Evolutionary conservation across 345 rosid species (phyloP).

Genomic region (Cardamine resedifolia): DNA sequence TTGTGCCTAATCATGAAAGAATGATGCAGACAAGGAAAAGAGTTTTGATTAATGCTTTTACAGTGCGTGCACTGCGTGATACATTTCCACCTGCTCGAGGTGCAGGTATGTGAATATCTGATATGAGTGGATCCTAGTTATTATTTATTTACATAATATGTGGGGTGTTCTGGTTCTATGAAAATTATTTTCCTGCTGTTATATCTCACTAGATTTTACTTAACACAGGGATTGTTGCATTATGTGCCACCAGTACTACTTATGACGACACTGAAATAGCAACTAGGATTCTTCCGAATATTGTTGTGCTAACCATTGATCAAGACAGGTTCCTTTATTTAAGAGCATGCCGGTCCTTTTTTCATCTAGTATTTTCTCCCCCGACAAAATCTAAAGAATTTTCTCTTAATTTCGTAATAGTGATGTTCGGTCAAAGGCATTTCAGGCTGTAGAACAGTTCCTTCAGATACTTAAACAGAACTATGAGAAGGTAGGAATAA

Average conservation of each 20-base stretch:
- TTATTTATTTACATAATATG: constrained; percentile 2
- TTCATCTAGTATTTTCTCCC: neutral
- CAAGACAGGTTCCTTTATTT: constrained; percentile 70
- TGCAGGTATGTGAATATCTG: constrained; percentile 65
- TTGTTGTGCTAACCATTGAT: constrained; percentile 88
- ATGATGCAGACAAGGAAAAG: constrained; percentile 83
- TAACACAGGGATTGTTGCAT: constrained; percentile 84
- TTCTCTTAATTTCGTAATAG: constrained; percentile 48
- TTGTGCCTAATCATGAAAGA: constrained; percentile 28
- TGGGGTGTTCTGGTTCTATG: constrained; percentile 12
- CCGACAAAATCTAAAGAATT: constrained; percentile 1
- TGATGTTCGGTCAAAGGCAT: constrained; percentile 92
- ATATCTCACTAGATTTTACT: constrained; percentile 27
- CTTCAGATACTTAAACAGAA: constrained; percentile 80
- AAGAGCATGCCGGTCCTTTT: neutral
- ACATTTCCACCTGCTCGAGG: constrained; percentile 98
- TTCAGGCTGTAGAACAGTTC: constrained; percentile 93
- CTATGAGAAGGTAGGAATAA: constrained; percentile 64
- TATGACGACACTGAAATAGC: constrained; percentile 90
- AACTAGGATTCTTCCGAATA: constrained; percentile 85
- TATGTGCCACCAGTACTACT: constrained; percentile 90
- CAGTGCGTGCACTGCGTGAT: constrained; percentile 97
- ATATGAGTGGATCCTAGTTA: neutral
- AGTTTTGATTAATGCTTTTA: constrained; percentile 96
- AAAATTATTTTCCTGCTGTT: constrained; percentile 2